Base-by-base conservation (phyloP, 2,329 filamentous ascomycete species). In the Fusarium poae region DNA sequence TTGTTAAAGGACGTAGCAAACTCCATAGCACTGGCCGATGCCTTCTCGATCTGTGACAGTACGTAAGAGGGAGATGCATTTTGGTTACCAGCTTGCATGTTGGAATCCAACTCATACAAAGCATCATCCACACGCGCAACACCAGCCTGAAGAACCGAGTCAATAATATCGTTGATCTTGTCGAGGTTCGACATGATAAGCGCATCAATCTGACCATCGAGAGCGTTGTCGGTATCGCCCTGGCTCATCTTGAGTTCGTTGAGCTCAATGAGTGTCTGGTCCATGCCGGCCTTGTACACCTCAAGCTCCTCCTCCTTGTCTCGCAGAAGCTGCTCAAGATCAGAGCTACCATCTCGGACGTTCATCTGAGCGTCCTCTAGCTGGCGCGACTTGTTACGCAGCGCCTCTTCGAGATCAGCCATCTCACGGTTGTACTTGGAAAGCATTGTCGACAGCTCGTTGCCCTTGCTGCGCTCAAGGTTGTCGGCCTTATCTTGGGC, bases 1-100 rank as follows among this genome's bases (percentile, higher is more conserved):
- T 97, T 97, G 83, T 97, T 99, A 85, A 98, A 99, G 0, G 96
- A 91, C 0, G 95, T 98, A 2, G 95, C 96, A 80, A 99, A 99
- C 78, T 99, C 96, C 80, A 97, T 98, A 15, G 96, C 93, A 70
- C 90, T 97, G 12, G 94, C 89, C 10, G 94, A 96, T 1, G 96
- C 94, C 83, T 98, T 99, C 78, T 99, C 96, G 61, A 98, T 94
- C 79, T 98, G 95, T 3, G 95, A 98, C 51, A 99, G 85, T 15
- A 99, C 94, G 77, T 97, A 98, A 2, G 95, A 89, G 16, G 96
- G 94, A 40, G 94, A 97, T 1, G 96, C 96, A 75, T 97, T 99
- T 82, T 98, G 96, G 82, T 99, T 99, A 79, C 96, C 96, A 40
- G 95, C 96, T 79, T 98, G 95, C 94, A 98, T 98, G 21, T 92